Percentiles rank a stretch among this genome's conserved stretches.
Evolutionary conservation across 139 green algal species (phyloP).

Genomic region (Coelastrella sp.): DNA sequence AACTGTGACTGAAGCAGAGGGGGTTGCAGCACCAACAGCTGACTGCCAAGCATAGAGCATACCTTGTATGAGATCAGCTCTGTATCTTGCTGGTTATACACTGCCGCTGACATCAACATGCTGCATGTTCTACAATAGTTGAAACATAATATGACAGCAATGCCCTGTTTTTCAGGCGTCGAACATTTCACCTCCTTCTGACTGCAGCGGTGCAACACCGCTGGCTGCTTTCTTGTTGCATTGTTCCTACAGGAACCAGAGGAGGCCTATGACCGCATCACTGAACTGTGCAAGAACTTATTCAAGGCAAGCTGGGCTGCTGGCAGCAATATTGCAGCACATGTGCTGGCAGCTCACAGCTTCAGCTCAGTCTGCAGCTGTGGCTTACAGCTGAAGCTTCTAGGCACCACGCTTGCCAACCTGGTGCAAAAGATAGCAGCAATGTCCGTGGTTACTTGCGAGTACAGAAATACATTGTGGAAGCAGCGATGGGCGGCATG

Average conservation of each 20-base stretch:
- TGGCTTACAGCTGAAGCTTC: too few species aligned
- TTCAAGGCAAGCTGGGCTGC: conserved; percentile 33
- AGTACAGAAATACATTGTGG: too few species aligned
- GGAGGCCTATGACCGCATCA: conserved; percentile 49
- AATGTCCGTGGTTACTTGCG: neutral
- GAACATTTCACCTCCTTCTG: too few species aligned
- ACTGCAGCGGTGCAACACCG: too few species aligned
- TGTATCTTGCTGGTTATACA: too few species aligned
- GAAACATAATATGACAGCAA: neutral
- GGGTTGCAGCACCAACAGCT: too few species aligned
- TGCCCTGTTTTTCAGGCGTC: too few species aligned
- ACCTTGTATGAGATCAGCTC: too few species aligned
- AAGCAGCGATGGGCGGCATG: too few species aligned
- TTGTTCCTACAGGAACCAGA: conserved; percentile 43
- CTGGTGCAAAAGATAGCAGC: neutral
- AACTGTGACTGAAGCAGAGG: too few species aligned
- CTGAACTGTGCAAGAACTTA: conserved; percentile 39
- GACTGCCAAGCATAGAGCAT: too few species aligned
- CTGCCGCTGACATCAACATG: too few species aligned
- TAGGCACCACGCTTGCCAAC: neutral
- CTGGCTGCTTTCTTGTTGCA: neutral
- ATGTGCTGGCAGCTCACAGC: neutral
- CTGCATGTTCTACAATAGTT: neutral
- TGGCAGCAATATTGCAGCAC: neutral
- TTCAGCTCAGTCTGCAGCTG: neutral